Evolutionary conservation across 495 filamentous ascomycete genomes (phyloP).

Genomic region (Trichoderma orchidacearum): DNA sequence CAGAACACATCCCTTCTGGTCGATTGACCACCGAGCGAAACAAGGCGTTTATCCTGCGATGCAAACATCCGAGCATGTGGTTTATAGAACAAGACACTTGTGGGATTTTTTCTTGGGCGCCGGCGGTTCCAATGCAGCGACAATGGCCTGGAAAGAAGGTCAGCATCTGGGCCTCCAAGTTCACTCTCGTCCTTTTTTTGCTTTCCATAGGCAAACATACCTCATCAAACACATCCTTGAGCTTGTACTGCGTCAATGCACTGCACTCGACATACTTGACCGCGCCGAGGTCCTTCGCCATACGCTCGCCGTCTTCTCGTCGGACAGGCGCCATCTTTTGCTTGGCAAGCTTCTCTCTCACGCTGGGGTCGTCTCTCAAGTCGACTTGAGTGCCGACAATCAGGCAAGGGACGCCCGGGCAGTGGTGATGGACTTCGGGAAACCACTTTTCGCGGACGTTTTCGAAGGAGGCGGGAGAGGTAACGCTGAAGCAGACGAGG

Average conservation of each 20-base stretch:
- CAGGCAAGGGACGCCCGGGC: slow-evolving; percentile 91
- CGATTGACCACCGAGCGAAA: background rate
- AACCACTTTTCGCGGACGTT: slow-evolving; percentile 99
- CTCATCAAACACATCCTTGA: slow-evolving; percentile 99
- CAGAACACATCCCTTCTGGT: background rate
- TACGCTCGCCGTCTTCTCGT: slow-evolving; percentile 84
- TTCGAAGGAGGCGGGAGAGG: slow-evolving; percentile 96
- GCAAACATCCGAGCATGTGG: background rate
- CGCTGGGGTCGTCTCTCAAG: slow-evolving; percentile 79
- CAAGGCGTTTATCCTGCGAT: background rate
- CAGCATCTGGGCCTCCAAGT: background rate
- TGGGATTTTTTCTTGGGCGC: slow-evolving; percentile 48
- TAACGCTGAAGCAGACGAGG: slow-evolving; percentile 96
- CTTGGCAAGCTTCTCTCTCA: slow-evolving; percentile 82
- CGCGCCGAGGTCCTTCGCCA: slow-evolving; percentile 91
- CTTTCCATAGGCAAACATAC: slow-evolving; percentile 32
- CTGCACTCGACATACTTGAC: slow-evolving; percentile 99
- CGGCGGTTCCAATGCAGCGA: slow-evolving; percentile 79
- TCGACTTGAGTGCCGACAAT: slow-evolving; percentile 98
- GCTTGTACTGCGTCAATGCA: slow-evolving; percentile 91
- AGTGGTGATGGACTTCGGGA: slow-evolving; percentile 96
- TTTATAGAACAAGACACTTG: slow-evolving; percentile 39
- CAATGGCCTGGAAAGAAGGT: slow-evolving; percentile 53
- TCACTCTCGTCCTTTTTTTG: background rate
- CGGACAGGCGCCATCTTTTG: slow-evolving; percentile 89